These are phyloP conservation scores for Xylaria sp. DNA, from an alignment of 2,329 filamentous ascomycete genomes.

Conservation along the genomic window DNA sequence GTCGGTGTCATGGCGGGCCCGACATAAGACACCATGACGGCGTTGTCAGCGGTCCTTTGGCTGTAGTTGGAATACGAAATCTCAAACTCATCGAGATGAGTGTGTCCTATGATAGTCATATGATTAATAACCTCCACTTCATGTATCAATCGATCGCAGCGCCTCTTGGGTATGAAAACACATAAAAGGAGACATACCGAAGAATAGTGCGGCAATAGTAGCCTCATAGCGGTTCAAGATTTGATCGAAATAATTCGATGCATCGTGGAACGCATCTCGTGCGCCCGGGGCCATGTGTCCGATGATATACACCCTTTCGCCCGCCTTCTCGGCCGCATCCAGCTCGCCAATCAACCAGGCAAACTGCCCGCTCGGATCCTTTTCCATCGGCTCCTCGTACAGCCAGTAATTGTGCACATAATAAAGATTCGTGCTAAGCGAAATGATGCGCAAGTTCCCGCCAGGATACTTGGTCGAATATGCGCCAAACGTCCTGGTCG, in stretches of 20 bases:
- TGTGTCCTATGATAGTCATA: conserved; percentile 54
- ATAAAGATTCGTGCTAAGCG: conserved; percentile 69
- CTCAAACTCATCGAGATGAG: conserved; percentile 67
- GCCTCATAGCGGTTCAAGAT: conserved; percentile 64
- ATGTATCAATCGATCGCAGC: no score
- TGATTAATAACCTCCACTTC: not conserved
- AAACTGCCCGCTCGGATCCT: conserved; percentile 64
- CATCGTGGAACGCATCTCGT: conserved; percentile 63
- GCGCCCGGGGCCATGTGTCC: conserved; percentile 67
- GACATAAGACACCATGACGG: conserved; percentile 64
- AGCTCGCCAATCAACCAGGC: conserved; percentile 66
- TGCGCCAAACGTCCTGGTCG: conserved; percentile 56
- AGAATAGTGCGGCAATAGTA: conserved; percentile 67
- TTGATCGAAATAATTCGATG: conserved; percentile 64
- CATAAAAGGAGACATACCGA: conserved; percentile 48
- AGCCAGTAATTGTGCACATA: conserved; percentile 69
- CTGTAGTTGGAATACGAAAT: conserved; percentile 64
- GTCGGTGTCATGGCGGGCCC: conserved; percentile 65
- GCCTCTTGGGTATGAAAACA: no score
- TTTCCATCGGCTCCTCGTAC: conserved; percentile 61
- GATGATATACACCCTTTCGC: conserved; percentile 66
- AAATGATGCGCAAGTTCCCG: conserved; percentile 66
- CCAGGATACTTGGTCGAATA: conserved; percentile 61
- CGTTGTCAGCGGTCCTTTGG: conserved; percentile 55
- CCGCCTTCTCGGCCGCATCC: conserved; percentile 61